Conservation (phyloP, 805 yeast genomes). For the Cyberlindnera lachancei region DNA sequence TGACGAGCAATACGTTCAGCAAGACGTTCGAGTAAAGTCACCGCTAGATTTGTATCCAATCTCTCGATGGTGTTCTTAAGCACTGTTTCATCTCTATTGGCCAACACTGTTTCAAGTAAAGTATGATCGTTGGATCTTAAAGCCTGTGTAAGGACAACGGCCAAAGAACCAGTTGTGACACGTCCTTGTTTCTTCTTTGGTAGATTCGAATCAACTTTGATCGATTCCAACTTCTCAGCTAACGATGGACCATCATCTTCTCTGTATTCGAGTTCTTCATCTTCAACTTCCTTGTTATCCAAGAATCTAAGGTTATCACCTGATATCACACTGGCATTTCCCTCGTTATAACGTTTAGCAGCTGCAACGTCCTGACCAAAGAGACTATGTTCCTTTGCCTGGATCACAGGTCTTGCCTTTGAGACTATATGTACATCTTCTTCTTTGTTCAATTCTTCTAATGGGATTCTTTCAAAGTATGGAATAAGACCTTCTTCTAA, state of each 20-base stretch:
- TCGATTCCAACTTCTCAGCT: slow-evolving; percentile 45
- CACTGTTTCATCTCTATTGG: slow-evolving; percentile 41
- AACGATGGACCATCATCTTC: slow-evolving; percentile 41
- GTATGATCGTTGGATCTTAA: slow-evolving; percentile 80
- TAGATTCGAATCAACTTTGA: slow-evolving; percentile 20
- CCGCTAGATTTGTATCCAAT: slow-evolving; percentile 47
- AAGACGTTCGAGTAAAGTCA: slow-evolving; percentile 47
- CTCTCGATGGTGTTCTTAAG: slow-evolving; percentile 49
- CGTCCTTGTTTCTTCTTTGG: slow-evolving; percentile 34
- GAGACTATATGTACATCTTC: slow-evolving; percentile 16
- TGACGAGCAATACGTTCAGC: slow-evolving; percentile 55
- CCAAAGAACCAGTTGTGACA: slow-evolving; percentile 67
- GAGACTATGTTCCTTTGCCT: slow-evolving; percentile 33
- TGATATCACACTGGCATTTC: slow-evolving; percentile 49
- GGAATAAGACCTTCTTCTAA: slow-evolving; percentile 53
- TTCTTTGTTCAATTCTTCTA: slow-evolving; percentile 28
- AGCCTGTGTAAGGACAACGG: slow-evolving; percentile 84
- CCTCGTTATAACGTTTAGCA: slow-evolving; percentile 51
- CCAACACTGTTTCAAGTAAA: slow-evolving; percentile 74
- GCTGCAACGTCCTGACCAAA: slow-evolving; percentile 41
- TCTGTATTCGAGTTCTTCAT: slow-evolving; percentile 21
- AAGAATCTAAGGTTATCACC: slow-evolving; percentile 59
- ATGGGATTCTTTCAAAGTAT: slow-evolving; percentile 45
- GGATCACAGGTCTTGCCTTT: slow-evolving; percentile 35
- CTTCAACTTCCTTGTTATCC: slow-evolving; percentile 35